Evolutionary conservation across 2,329 filamentous ascomycete genomes (phyloP).

Genomic region (Trichoderma arundinaceum): DNA sequence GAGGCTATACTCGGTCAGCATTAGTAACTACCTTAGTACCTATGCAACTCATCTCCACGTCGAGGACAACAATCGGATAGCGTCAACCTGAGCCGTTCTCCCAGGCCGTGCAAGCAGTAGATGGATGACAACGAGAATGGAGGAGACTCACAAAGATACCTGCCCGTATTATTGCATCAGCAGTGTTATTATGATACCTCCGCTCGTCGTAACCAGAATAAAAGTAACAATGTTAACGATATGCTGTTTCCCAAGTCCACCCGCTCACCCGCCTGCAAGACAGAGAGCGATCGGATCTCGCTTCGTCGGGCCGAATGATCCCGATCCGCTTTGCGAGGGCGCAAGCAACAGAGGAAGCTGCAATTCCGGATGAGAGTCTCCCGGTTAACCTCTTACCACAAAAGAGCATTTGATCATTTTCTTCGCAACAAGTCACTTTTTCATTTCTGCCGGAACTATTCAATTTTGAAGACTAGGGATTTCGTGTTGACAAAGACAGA

Average conservation of each 20-base stretch:
- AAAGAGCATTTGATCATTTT: too few species aligned
- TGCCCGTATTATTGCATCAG: neutral
- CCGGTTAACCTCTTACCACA: neutral
- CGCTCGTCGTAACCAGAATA: neutral
- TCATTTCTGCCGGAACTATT: too few species aligned
- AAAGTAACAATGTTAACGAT: neutral
- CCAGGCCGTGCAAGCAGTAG: neutral
- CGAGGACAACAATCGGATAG: too few species aligned
- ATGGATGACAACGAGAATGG: neutral
- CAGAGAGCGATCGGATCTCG: conserved; percentile 25
- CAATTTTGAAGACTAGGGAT: too few species aligned
- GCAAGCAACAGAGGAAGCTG: neutral
- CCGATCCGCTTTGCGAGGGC: neutral
- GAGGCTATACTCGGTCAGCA: conserved; percentile 8
- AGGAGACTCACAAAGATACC: neutral
- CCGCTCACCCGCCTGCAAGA: neutral
- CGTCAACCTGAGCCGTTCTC: too few species aligned
- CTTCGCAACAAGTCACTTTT: neutral
- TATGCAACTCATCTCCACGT: too few species aligned
- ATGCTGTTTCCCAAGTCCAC: neutral
- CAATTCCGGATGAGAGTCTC: neutral
- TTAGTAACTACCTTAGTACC: neutral
- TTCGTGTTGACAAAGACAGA: too few species aligned
- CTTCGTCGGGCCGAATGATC: conserved; percentile 18
- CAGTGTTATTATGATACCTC: too few species aligned